Evolutionary conservation across 306 rosid species (phyloP).

Genomic region (Cajanus cajan): DNA sequence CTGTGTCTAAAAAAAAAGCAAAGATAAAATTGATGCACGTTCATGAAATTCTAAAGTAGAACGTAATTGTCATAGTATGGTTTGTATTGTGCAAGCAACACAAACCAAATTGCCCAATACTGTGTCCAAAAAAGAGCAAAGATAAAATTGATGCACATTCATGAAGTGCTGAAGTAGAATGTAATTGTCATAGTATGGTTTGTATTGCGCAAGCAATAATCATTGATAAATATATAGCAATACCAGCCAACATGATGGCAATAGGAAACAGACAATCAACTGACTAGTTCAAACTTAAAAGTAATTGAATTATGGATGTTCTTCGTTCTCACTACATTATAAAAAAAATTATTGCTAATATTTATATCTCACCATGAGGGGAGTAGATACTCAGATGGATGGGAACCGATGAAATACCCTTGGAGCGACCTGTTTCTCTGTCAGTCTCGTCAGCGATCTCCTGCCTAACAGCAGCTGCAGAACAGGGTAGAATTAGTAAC

Average conservation of each 20-base stretch:
- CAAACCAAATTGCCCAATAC: not conserved
- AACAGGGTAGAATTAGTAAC: constrained; percentile 31
- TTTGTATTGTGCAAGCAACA: not conserved
- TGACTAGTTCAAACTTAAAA: constrained; percentile 31
- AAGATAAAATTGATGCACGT: not conserved
- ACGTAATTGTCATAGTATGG: not conserved
- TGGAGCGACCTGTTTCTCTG: constrained; percentile 90
- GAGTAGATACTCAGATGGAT: constrained; percentile 96
- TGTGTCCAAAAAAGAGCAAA: not conserved
- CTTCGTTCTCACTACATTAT: constrained; percentile 35
- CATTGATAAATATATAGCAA: not conserved
- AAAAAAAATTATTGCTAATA: constrained; percentile 7
- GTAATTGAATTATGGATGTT: constrained; percentile 48
- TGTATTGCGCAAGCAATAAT: not conserved
- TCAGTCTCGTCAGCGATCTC: constrained; percentile 97
- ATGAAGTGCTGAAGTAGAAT: not conserved
- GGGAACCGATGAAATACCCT: constrained; percentile 88
- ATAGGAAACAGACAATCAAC: not conserved
- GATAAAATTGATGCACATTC: not conserved
- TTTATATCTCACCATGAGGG: constrained; percentile 72
- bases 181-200: not conserved
- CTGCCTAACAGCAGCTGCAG: constrained; percentile 91
- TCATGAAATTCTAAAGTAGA: not conserved
- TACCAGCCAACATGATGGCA: not conserved
- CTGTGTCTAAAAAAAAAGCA: not conserved